phyloP scores from a whole-genome alignment of 805 yeast species.

The Sungouiozyma ichnusensis region DNA sequence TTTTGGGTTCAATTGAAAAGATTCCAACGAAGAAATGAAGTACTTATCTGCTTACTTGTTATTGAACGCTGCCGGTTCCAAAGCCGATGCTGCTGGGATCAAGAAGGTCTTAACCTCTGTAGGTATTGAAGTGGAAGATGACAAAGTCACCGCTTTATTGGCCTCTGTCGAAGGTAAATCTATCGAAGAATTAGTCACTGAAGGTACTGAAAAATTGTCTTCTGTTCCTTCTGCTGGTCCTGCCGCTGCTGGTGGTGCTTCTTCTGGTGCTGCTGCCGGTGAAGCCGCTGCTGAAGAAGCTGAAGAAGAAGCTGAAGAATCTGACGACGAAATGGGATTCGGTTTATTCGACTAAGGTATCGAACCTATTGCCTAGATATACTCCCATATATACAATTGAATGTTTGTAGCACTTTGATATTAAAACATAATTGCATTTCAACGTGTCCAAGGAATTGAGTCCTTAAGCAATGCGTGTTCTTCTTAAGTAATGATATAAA shows the following conservation, averaged over 20 bases:
- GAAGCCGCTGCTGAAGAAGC: constrained; percentile 40
- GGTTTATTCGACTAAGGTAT: constrained; percentile 88
- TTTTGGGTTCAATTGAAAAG: no score
- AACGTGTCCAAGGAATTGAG: background rate
- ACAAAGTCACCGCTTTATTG: constrained; percentile 71
- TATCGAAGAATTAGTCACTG: constrained; percentile 80
- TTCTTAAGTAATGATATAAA: background rate
- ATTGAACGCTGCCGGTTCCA: constrained; percentile 92
- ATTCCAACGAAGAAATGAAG: constrained; percentile 46
- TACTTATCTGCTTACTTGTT: constrained; percentile 99
- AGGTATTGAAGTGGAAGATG: constrained; percentile 91
- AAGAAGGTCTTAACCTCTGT: constrained; percentile 83
- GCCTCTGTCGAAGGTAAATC: constrained; percentile 89
- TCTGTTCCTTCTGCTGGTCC: constrained; percentile 98
- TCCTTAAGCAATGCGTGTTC: background rate
- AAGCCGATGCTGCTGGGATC: constrained; percentile 92
- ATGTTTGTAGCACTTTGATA: background rate
- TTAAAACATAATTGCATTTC: background rate
- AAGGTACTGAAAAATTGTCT: constrained; percentile 93
- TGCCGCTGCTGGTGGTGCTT: constrained; percentile 61
- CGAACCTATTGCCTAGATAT: background rate
- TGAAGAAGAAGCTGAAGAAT: constrained; percentile 56
- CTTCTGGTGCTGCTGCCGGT: constrained; percentile 37
- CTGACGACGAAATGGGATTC: constrained; percentile 86
- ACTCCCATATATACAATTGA: background rate